These are phyloP conservation scores for Cercospora sp. DNA, from an alignment of 2,329 filamentous ascomycete genomes.

Conservation along the genomic window DNA sequence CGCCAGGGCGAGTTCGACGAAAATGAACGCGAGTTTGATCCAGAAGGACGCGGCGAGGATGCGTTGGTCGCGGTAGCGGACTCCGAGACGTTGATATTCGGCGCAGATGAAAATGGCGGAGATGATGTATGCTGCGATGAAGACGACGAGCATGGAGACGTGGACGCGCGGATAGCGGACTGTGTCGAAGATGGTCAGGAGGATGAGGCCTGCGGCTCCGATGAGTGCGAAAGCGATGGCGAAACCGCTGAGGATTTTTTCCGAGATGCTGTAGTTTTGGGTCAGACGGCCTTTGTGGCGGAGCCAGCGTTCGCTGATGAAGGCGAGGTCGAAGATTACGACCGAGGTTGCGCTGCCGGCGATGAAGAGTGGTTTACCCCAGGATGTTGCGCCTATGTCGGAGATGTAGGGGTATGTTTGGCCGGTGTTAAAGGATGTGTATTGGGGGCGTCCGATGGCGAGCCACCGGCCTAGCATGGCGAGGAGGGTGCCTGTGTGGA, in stretches of 20 bases:
- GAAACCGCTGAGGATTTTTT: conserved; percentile 62
- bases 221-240: conserved; percentile 68
- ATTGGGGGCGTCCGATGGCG: conserved; percentile 56
- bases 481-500: conserved; percentile 59
- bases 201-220: conserved; percentile 77
- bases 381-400: conserved; percentile 57
- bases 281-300: conserved; percentile 77
- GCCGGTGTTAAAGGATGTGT: conserved; percentile 58
- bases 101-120: conserved; percentile 85
- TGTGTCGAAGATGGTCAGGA: conserved; percentile 85
- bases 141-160: conserved; percentile 74
- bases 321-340: conserved; percentile 76
- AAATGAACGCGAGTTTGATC: conserved; percentile 81
- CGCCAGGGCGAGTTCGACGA: conserved; percentile 73
- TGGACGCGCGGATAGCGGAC: conserved; percentile 66
- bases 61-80: conserved; percentile 72
- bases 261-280: conserved; percentile 64
- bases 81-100: conserved; percentile 84
- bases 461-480: conserved; percentile 71
- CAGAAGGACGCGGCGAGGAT: conserved; percentile 78
- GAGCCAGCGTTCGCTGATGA: conserved; percentile 79
- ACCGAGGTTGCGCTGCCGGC: conserved; percentile 69
- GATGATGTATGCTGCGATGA: conserved; percentile 81
- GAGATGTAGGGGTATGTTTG: conserved; percentile 60
- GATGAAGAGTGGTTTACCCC: conserved; percentile 77